Conservation (phyloP, 164 flowering plant species). For the Magnolia kwangsiensis region DNA sequence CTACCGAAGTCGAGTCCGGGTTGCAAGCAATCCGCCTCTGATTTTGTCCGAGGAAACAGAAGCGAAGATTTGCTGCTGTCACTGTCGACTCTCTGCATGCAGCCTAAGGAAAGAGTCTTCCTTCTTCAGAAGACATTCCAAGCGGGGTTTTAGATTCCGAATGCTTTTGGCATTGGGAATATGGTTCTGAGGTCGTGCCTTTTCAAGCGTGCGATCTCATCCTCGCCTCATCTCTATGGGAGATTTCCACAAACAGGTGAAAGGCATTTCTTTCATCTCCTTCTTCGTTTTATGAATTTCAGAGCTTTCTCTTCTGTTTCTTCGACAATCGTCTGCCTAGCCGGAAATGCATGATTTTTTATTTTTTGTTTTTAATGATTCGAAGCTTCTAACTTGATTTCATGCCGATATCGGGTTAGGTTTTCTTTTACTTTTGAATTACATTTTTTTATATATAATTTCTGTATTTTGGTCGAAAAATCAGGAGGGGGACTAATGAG, state of each 20-base stretch:
- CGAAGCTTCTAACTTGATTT: not conserved
- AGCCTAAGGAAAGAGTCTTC: not conserved
- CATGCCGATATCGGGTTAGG: not conserved
- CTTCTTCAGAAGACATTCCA: not conserved
- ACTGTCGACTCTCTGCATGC: no score
- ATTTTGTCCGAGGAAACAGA: no score
- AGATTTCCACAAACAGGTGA: slow-evolving; percentile 86
- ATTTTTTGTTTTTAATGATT: no score
- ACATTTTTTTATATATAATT: not conserved
- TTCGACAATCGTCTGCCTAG: not conserved
- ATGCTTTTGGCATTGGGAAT: not conserved
- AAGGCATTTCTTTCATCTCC: not conserved
- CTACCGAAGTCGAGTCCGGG: no score
- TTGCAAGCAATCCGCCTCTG: no score
- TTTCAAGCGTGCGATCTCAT: slow-evolving; percentile 44
- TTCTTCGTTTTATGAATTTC: not conserved
- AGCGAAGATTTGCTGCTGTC: no score
- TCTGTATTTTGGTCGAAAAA: not conserved
- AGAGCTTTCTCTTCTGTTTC: not conserved
- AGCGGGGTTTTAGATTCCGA: not conserved
- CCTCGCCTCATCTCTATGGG: slow-evolving; percentile 40
- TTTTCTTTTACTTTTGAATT: not conserved
- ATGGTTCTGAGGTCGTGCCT: slow-evolving; percentile 10
- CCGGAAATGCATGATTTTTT: no score
- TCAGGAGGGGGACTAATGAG: not conserved